These are phyloP conservation scores for Glutinoglossum americanum DNA, from an alignment of 495 filamentous ascomycete species.

Conservation along the genomic window DNA sequence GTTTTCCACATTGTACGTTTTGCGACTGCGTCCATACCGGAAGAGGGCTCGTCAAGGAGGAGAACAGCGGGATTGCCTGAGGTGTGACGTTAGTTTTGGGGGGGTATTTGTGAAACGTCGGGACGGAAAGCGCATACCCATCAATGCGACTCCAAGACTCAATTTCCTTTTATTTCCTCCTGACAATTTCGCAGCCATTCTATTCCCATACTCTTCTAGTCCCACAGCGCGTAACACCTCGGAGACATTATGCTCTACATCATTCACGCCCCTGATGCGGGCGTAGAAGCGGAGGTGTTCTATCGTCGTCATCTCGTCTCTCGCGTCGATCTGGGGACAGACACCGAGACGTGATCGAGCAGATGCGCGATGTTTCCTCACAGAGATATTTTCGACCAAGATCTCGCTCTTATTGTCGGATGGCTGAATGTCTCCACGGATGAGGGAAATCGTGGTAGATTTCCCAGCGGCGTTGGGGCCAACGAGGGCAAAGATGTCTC, in stretches of 20 bases:
- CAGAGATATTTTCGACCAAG: conserved; percentile 48
- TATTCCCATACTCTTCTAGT: conserved; percentile 30
- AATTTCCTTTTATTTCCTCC: conserved; percentile 61
- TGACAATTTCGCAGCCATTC: conserved; percentile 42
- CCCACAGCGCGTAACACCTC: conserved; percentile 38
- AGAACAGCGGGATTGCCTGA: conserved; percentile 43
- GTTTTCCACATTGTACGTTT: conserved; percentile 63
- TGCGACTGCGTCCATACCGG: conserved; percentile 48
- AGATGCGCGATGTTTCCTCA: conserved; percentile 37
- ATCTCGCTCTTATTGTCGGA: conserved; percentile 37
- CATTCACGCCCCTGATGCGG: conserved; percentile 38
- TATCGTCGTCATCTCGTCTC: conserved; percentile 46
- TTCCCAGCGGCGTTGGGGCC: conserved; percentile 84
- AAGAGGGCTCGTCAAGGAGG: conserved; percentile 48
- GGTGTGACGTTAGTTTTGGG: not conserved
- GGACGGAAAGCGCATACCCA: conserved; percentile 19
- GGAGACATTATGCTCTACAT: conserved; percentile 39
- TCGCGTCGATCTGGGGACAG: conserved; percentile 31
- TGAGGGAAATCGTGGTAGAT: conserved; percentile 61
- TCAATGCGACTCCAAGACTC: conserved; percentile 50
- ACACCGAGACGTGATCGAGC: conserved; percentile 48
- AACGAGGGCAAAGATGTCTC: conserved; percentile 67
- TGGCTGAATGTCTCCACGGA: conserved; percentile 64
- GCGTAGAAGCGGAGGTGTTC: conserved; percentile 63
- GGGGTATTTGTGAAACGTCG: not conserved